Evolutionary conservation across 2,329 filamentous ascomycete species (phyloP), one percentile per base, ranked within the genome.

Genomic region (Pseudogymnoascus sp.): DNA sequence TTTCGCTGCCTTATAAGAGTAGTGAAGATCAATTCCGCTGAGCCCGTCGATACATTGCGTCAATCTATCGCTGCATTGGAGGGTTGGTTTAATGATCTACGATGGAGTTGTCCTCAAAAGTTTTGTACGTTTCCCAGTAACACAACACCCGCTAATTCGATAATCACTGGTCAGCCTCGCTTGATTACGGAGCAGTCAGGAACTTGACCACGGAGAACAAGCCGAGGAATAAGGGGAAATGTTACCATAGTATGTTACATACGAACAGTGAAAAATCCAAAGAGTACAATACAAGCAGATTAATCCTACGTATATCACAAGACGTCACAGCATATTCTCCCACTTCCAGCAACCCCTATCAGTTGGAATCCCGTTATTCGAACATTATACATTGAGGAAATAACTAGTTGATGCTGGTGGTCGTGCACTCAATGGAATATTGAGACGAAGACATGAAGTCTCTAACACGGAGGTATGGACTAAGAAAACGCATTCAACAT

Each of bases 401-500:
- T 25, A 42, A 60, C 59, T 40, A 42, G 59, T 42, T 60, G 59
- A 40, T 60, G 59, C 59, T 40, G 38, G 38, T 38, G 38, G 36
- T 38, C 36, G 38, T 42, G 59, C 38, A 42, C 38, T 60, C 59
- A 38, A 38, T 60, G 14, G 59, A 60, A 56, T 60, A 40, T 60
- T 42, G 36, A 60, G 59, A 42, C 34, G 34, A 60, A 60, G 36
- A 60, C 59, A 60, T 42, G 59, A 38, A 56, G 50, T 56, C 50
- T 56, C 50, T 56, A 56, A 56, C 50, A 56, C 50, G 50, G 34
- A 60, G 59, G 59, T 60, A 60, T 60, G 59, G 38, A 60, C 59
- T 60, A 60, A 42, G 59, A 60, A 60, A 60, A 60, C 50, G 59
- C 38, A 60, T 40, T 42, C 59, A 59, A 63, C 59, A 63, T 60